phyloP scores from a whole-genome alignment of 305 asterid species.

The Fraxinus angustifolia region DNA sequence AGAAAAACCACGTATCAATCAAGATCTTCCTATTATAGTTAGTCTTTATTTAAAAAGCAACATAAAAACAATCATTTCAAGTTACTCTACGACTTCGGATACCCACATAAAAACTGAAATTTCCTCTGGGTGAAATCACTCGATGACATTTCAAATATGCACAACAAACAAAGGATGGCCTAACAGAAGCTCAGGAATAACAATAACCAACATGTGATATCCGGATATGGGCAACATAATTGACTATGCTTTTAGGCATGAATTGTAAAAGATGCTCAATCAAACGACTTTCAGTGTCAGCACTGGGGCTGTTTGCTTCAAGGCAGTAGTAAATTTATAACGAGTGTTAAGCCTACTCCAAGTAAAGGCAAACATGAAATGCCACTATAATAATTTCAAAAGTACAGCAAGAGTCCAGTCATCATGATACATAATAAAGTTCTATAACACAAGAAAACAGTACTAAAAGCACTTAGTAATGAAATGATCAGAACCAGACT shows the following conservation, averaged over 20 bases:
- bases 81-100: background rate
- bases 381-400: background rate
- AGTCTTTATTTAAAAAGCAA: background rate
- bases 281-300: background rate
- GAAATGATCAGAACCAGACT: slow-evolving; percentile 1
- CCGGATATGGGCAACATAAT: background rate
- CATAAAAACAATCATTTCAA: background rate
- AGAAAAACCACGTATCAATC: background rate
- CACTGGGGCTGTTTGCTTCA: background rate
- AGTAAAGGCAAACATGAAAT: background rate
- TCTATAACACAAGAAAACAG: background rate
- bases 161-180: background rate
- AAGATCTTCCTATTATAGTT: background rate
- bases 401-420: background rate
- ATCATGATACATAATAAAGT: background rate
- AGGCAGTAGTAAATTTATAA: background rate
- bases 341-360: background rate
- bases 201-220: background rate
- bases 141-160: background rate
- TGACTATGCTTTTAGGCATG: background rate
- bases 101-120: background rate
- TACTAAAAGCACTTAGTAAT: background rate
- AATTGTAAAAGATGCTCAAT: background rate
- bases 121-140: background rate
- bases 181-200: background rate